phyloP scores from a whole-genome alignment of 1,139 yeast genomes.

The Suhomyces taliae region DNA sequence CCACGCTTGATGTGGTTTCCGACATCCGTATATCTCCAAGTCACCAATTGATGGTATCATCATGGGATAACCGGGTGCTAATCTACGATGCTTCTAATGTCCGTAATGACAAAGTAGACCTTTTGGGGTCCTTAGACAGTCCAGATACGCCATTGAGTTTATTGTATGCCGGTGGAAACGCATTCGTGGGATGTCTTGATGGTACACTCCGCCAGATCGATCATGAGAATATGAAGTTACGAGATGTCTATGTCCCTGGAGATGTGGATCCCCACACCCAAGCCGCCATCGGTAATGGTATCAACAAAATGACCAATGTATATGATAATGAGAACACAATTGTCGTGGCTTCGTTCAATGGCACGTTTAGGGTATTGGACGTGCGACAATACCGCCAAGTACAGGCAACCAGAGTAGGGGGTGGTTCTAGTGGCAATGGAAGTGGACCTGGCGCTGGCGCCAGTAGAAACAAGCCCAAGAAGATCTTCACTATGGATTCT shows the following conservation, averaged over 20 bases:
- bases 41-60: slow-evolving; percentile 36
- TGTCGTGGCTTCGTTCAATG: slow-evolving; percentile 59
- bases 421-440: background rate
- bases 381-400: slow-evolving; percentile 22
- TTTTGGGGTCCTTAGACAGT: slow-evolving; percentile 4
- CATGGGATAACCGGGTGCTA: slow-evolving; percentile 43
- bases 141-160: slow-evolving; percentile 15
- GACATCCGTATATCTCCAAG: slow-evolving; percentile 26
- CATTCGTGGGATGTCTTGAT: slow-evolving; percentile 39
- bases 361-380: slow-evolving; percentile 41
- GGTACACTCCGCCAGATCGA: slow-evolving; percentile 45
- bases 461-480: slow-evolving; percentile 24
- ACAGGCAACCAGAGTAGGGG: slow-evolving; percentile 5
- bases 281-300: slow-evolving; percentile 24
- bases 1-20: slow-evolving; percentile 23
- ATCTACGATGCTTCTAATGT: slow-evolving; percentile 30
- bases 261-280: slow-evolving; percentile 5
- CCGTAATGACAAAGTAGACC: slow-evolving; percentile 4
- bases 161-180: slow-evolving; percentile 15
- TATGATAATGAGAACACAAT: slow-evolving; percentile 29
- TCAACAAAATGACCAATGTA: slow-evolving; percentile 30
- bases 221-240: slow-evolving; percentile 37
- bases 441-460: background rate
- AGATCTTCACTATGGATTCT: slow-evolving; percentile 67
- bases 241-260: slow-evolving; percentile 14